A percentile compares a stretch with the other conserved stretches of the same genome.
Conservation (phyloP, 805 yeast genomes). For the Scheffersomyces coipomensis region DNA sequence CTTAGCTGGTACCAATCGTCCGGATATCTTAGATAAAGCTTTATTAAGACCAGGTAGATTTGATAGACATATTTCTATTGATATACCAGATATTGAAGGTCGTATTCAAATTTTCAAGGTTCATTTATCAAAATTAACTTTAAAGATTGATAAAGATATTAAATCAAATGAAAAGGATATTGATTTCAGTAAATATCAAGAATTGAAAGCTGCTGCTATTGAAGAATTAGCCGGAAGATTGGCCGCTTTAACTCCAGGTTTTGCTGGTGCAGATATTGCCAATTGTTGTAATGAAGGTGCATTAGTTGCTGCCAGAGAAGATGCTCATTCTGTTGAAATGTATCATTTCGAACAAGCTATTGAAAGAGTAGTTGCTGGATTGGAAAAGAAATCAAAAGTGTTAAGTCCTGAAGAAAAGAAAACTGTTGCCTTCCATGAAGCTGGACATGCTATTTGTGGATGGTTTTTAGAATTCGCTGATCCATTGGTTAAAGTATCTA, state of each 20-base stretch:
- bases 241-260: conserved; percentile 92
- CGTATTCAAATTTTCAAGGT: conserved; percentile 84
- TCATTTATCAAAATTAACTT: conserved; percentile 63
- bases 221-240: conserved; percentile 76
- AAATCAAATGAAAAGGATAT: conserved; percentile 33
- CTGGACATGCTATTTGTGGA: conserved; percentile 96
- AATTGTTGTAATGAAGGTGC: conserved; percentile 95
- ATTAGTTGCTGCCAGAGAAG: conserved; percentile 81
- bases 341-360: conserved; percentile 88
- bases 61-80: conserved; percentile 84
- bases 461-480: conserved; percentile 89
- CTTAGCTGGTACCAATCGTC: conserved; percentile 91
- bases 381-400: conserved; percentile 80
- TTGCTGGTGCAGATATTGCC: conserved; percentile 95
- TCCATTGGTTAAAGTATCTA: conserved; percentile 89
- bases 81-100: conserved; percentile 86
- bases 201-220: conserved; percentile 39
- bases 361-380: conserved; percentile 93
- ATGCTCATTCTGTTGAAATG: conserved; percentile 59
- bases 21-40: conserved; percentile 88
- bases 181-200: conserved; percentile 39
- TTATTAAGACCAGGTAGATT: conserved; percentile 93
- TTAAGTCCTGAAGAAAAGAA: conserved; percentile 77
- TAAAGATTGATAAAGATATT: conserved; percentile 37
- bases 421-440: conserved; percentile 92